Evolutionary conservation across 2,329 filamentous ascomycete species (phyloP), one percentile per base, ranked within the genome.

Genomic region (Colletotrichum brevisporum): DNA sequence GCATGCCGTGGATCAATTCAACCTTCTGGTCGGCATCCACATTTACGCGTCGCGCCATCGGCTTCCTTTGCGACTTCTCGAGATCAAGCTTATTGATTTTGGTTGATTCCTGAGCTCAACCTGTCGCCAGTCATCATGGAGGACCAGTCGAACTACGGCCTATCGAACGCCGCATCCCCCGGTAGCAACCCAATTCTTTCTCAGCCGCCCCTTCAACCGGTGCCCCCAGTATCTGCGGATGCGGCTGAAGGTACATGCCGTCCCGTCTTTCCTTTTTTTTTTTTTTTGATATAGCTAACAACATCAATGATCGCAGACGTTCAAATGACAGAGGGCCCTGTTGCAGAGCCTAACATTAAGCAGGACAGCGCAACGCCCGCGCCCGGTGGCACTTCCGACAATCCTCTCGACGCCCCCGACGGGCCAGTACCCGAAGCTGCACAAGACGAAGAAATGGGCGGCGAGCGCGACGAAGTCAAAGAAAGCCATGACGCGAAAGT

Each of bases 361-460:
- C 88, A 90, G 77, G 89, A 91, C 73, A 89, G 84, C 74, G 84
- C 86, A 47, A 88, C 89, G 39, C 85, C 87, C 59, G 88, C 86
- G 21, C 85, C 89, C 70, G 84, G 84, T 71, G 83, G 80, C 65
- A 74, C 76, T 56, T 83, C 82, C 70, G 90, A 92, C 76, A 92
- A 91, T 76, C 88, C 89, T n/a, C 83, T 91, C 74, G 90, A 94
- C 83, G 90, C 90, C 65, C 90, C 91, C 48, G 85, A 88, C 69
- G 91, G 86, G 56, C 90, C 90, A 43, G 86, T 87, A 70, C 84
- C 87, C 57, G 89, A 92, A 75, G 88, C 88, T 71, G 87, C 85
- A 62, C 91, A 92, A 73, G 93, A 96, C 76, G 92, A 94, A 77
- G 93, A 95, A 75, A 95, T 95, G 93, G 91, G 87, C 67, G 93